Base-by-base conservation (phyloP, 2,329 filamentous ascomycete genomes). In the Botrytis medusae region DNA sequence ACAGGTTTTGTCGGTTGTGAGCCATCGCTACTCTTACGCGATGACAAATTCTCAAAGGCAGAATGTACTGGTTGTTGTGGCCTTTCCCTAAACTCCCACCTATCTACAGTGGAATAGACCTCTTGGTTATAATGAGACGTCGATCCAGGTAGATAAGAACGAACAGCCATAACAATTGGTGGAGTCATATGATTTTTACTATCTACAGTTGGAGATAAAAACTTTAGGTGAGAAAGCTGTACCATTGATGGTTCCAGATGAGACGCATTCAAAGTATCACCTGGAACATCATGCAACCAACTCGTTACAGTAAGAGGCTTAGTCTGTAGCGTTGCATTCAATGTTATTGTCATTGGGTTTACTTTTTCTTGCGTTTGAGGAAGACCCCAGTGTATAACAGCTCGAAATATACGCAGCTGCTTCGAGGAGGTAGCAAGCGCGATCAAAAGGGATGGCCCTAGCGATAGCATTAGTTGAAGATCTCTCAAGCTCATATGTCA, bases 21-120 rank as follows among this genome's bases (percentile, higher is more conserved):
- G 22, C 37, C 65, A 44, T 68, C 78, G 48, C 78, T 81, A 74
- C 88, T 89, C 78, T 89, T 89, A 77, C 91, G 89, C 61, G 87
- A 86, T 12, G 90, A 89, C 40, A 96, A 85, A 77, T 95, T 91
- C 76, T 94, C 92, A 80, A 97, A 95, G 20, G 91, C 92, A 2
- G 91, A 84, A 79, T 96, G 92, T 12, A 97, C 83, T 16, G 84
- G 86, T 75, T 91, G 89, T 42, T 68, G 65, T n/a, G 87, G 83
- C 65, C 89, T 86, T 46, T 92, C 89, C 46, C 87, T 86, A 16
- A 95, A 81, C 77, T 96, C 91, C 95, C 95, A 98, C 75, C 92
- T 88, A 75, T 94, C 91, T 75, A 98, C 86, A 59, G 95, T 88
- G 77, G 91, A 97, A 77, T 92, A 89, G 0, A 89, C 84, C 46